Percentiles rank a stretch among this genome's conserved stretches.
phyloP scores from a whole-genome alignment of 257 asterid species.

The Fraxinus anomala region DNA sequence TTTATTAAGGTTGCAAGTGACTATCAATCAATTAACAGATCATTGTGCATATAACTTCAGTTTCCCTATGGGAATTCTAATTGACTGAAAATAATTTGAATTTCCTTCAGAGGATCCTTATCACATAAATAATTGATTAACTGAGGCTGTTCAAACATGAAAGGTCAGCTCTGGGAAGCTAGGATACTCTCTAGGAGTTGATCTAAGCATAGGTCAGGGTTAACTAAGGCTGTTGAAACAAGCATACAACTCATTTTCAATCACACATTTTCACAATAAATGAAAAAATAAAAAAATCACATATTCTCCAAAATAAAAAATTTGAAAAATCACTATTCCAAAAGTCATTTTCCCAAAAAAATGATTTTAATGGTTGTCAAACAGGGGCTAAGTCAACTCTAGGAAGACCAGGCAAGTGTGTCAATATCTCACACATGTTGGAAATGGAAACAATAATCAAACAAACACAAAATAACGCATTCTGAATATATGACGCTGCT shows the following conservation, averaged over 20 bases:
- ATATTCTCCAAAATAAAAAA: too few relatives aligned
- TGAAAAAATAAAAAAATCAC: too few relatives aligned
- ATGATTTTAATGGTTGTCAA: too few relatives aligned
- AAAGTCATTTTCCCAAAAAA: too few relatives aligned
- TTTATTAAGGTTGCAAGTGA: constrained; percentile 8
- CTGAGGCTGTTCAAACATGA: constrained; percentile 22
- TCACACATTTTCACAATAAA: too few relatives aligned
- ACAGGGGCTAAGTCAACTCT: neutral
- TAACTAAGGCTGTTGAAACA: neutral
- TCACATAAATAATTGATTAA: neutral
- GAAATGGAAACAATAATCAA: neutral
- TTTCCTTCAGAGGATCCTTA: constrained; percentile 17
- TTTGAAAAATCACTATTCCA: too few relatives aligned
- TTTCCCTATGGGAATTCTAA: constrained; percentile 5
- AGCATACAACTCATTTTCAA: neutral
- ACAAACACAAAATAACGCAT: neutral
- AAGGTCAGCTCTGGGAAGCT: constrained; percentile 7
- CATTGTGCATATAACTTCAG: constrained; percentile 2
- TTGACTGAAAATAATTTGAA: constrained; percentile 9
- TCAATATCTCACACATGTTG: neutral
- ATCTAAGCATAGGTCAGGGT: neutral
- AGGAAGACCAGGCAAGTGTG: neutral
- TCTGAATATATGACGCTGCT: neutral
- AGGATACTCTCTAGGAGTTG: neutral
- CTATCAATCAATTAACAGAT: constrained; percentile 12